These are phyloP conservation scores for Flaveria trinervia DNA, from an alignment of 129 eudicot species.

Conservation along the genomic window DNA sequence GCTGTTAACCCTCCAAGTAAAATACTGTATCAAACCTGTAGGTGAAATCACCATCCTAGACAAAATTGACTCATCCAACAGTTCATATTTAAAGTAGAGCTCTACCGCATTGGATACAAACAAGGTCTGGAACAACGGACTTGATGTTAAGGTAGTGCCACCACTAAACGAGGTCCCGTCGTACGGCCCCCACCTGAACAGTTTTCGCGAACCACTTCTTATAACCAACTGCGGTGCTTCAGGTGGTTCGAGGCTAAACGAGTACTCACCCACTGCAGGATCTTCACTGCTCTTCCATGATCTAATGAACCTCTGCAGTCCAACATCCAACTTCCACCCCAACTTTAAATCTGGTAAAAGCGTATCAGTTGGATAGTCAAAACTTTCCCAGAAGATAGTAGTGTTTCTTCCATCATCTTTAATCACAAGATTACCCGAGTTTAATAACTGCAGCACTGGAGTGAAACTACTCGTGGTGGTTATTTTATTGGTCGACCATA, in stretches of 20 bases:
- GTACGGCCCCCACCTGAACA: slow-evolving; percentile 52
- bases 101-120: slow-evolving; percentile 23
- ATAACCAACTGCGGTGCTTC: slow-evolving; percentile 44
- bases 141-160: slow-evolving; percentile 23
- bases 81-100: slow-evolving; percentile 31
- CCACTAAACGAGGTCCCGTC: slow-evolving; percentile 50
- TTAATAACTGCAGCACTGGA: slow-evolving; percentile 38
- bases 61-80: slow-evolving; percentile 39
- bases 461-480: not conserved
- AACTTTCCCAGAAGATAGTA: slow-evolving; percentile 39
- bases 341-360: slow-evolving; percentile 45
- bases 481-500: slow-evolving; percentile 34
- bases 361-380: slow-evolving; percentile 44
- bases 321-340: slow-evolving; percentile 36
- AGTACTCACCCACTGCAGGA: slow-evolving; percentile 43
- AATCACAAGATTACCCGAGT: slow-evolving; percentile 54
- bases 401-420: slow-evolving; percentile 30
- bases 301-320: slow-evolving; percentile 34
- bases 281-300: slow-evolving; percentile 49
- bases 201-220: slow-evolving; percentile 19
- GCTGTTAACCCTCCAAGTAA: slow-evolving; percentile 39
- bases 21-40: slow-evolving; percentile 34
- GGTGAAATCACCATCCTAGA: slow-evolving; percentile 43
- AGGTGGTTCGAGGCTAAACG: slow-evolving; percentile 34
- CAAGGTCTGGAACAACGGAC: slow-evolving; percentile 28